phyloP scores from a whole-genome alignment of 192 early-diverging fungal genomes.

The Coemansia sp. region DNA sequence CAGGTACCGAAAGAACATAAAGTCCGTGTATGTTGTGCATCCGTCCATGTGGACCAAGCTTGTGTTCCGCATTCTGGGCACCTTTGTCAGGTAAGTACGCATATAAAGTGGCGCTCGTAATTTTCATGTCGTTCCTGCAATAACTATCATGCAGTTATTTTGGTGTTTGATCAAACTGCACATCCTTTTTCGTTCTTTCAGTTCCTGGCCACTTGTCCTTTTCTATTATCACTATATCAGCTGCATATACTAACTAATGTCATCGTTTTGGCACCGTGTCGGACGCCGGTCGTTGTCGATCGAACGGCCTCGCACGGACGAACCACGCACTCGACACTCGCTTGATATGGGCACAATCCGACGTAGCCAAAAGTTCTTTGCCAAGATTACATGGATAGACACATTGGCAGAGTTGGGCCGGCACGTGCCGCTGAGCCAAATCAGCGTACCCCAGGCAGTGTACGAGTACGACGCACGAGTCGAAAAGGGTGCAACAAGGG shows the following conservation, averaged over 20 bases:
- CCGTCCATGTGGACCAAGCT: slow-evolving; percentile 67
- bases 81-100: slow-evolving; percentile 39
- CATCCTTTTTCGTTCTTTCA: not conserved
- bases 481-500: not conserved
- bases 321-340: slow-evolving; percentile 7
- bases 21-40: slow-evolving; percentile 88
- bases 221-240: not conserved
- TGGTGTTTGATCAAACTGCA: not conserved
- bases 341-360: not conserved
- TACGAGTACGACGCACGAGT: slow-evolving; percentile 24
- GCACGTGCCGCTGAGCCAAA: slow-evolving; percentile 68
- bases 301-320: not conserved
- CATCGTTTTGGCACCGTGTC: not conserved
- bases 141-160: slow-evolving; percentile 1
- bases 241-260: not conserved
- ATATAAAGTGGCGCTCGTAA: not conserved
- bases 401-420: slow-evolving; percentile 65
- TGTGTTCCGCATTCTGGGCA: slow-evolving; percentile 39
- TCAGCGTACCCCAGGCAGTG: slow-evolving; percentile 65
- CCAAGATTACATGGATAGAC: slow-evolving; percentile 80
- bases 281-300: slow-evolving; percentile 4
- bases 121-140: slow-evolving; percentile 1
- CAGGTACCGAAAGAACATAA: slow-evolving; percentile 93
- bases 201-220: not conserved
- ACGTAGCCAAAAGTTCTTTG: slow-evolving; percentile 84